Conservation (phyloP, 23 red algal genomes). For the Gracilaria domingensis region DNA sequence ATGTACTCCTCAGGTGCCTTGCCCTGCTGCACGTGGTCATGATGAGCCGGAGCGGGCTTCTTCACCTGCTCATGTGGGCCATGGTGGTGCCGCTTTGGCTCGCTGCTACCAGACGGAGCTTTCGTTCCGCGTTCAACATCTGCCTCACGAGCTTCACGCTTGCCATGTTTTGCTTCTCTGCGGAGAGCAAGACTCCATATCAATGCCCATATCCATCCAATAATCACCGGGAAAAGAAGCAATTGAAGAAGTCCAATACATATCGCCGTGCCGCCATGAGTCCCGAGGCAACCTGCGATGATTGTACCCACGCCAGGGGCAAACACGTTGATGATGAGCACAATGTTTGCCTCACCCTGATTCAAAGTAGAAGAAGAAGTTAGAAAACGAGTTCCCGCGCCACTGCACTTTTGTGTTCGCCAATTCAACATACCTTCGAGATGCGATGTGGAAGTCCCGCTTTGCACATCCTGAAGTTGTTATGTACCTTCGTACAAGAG, state of each 20-base stretch:
- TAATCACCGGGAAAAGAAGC: conserved; percentile 19
- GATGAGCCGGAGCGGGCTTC: conserved; percentile 4
- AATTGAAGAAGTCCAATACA: conserved; percentile 51
- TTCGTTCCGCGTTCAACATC: conserved; percentile 5
- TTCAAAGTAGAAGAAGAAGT: neutral
- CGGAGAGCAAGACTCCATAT: conserved; percentile 39
- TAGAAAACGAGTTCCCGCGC: neutral
- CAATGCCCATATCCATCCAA: conserved; percentile 72
- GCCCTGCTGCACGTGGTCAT: neutral
- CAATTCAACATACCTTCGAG: neutral
- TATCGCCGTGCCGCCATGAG: conserved; percentile 8
- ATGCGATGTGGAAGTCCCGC: conserved; percentile 15
- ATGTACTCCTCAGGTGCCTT: neutral
- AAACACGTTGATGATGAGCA: conserved; percentile 57
- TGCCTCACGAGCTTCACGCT: neutral
- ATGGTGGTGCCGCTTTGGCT: neutral
- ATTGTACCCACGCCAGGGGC: conserved; percentile 68
- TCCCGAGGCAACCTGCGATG: conserved; percentile 47
- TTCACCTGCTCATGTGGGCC: neutral
- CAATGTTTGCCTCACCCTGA: conserved; percentile 38
- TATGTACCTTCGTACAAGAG: neutral
- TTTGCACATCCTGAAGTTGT: conserved; percentile 7
- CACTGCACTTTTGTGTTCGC: too few species aligned
- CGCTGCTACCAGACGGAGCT: neutral
- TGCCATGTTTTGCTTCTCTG: conserved; percentile 12